Percentiles rank a stretch among this genome's conserved stretches.
Conservation (phyloP, 2,329 filamentous ascomycete genomes). For the Metarhizium brunneum region DNA sequence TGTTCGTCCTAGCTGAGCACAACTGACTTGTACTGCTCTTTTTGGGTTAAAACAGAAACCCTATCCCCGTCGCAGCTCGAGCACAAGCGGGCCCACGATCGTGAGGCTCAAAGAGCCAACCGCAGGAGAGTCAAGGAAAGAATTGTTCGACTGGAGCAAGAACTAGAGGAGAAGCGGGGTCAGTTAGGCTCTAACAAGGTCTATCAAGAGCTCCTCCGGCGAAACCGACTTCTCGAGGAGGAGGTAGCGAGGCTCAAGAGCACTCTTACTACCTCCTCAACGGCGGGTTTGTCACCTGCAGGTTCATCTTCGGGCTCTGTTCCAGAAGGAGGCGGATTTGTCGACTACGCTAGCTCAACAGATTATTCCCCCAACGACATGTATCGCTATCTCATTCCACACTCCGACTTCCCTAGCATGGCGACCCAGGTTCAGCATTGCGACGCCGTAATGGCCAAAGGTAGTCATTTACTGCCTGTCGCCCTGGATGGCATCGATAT, state of each 20-base stretch:
- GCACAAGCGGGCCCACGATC: constrained; percentile 2
- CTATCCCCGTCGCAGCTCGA: constrained; percentile 1
- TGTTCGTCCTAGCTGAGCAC: background rate
- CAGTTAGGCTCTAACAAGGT: background rate
- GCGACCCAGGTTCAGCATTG: background rate
- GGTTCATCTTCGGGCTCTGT: background rate
- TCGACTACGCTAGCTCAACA: background rate
- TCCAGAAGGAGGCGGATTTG: background rate
- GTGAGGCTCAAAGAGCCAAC: constrained; percentile 3
- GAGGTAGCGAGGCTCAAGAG: background rate
- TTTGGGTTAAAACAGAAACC: background rate
- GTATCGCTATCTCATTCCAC: background rate
- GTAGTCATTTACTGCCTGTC: background rate
- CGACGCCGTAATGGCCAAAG: too few species aligned
- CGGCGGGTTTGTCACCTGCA: background rate
- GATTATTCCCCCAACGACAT: background rate
- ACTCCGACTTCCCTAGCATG: background rate
- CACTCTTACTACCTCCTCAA: background rate
- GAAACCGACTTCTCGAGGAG: constrained; percentile 2
- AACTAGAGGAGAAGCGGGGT: background rate
- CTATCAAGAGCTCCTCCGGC: constrained; percentile 1
- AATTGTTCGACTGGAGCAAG: background rate
- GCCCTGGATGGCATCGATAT: background rate
- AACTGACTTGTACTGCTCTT: background rate
- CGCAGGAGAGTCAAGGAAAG: constrained; percentile 2